Evolutionary conservation across 129 eudicot species (phyloP).

Genomic region (Saposhnikovia divaricata): DNA sequence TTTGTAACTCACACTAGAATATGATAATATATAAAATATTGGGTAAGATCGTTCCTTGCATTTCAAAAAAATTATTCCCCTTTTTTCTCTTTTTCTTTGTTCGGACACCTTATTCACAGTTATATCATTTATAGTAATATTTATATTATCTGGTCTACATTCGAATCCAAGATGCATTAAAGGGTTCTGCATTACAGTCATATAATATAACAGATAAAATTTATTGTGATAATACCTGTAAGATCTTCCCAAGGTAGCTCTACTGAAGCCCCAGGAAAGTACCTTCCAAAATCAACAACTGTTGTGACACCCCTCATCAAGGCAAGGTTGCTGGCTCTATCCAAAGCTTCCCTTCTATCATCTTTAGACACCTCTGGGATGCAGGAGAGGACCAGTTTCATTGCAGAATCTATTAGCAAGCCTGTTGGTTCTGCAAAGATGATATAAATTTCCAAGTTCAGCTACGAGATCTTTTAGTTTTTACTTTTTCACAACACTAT

Average conservation of each 20-base stretch:
- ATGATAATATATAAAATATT: background rate
- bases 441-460: constrained; percentile 6
- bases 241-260: constrained; percentile 87
- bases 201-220: background rate
- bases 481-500: background rate
- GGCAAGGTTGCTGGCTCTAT: constrained; percentile 72
- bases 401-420: constrained; percentile 89
- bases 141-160: background rate
- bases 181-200: background rate
- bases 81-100: background rate
- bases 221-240: constrained; percentile 43
- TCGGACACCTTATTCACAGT: background rate
- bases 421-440: constrained; percentile 80
- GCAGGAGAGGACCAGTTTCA: constrained; percentile 47
- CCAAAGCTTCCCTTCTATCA: constrained; percentile 78
- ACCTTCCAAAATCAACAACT: constrained; percentile 91
- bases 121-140: constrained; percentile 3
- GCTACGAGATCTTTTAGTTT: constrained; percentile 11
- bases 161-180: background rate
- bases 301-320: constrained; percentile 82
- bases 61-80: background rate
- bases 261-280: constrained; percentile 67
- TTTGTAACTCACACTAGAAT: background rate
- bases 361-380: constrained; percentile 71
- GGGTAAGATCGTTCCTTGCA: background rate